A percentile compares a stretch with the other conserved stretches of the same genome.
Conservation (phyloP, 2,329 filamentous ascomycete species). For the Pseudogymnoascus sp. region DNA sequence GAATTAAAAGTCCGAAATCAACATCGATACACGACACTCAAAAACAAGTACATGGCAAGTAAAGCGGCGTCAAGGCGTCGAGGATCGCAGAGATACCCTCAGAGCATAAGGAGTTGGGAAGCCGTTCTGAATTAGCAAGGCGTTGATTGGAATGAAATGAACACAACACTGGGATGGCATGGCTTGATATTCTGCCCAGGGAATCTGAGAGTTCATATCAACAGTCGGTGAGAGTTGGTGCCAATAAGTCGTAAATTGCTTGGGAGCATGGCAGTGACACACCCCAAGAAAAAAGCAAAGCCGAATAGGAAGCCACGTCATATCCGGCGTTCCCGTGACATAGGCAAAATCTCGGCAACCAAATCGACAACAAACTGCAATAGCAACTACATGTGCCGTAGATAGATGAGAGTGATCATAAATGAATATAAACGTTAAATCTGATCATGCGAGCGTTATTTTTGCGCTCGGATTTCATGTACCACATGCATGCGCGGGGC, state of each 20-base stretch:
- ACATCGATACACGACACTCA: not conserved
- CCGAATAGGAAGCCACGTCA: not conserved
- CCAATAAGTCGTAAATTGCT: not conserved
- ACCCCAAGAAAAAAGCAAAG: not conserved
- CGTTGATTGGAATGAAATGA: not conserved
- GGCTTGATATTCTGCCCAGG: not conserved
- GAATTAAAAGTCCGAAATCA: slow-evolving; percentile 35
- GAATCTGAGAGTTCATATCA: not conserved
- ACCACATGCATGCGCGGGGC: slow-evolving; percentile 4
- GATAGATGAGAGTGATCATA: not conserved
- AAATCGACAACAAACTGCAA: not conserved
- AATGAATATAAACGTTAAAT: not conserved
- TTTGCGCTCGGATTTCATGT: not conserved
- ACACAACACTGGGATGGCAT: not conserved
- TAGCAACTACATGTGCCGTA: not conserved
- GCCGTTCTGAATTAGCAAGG: not conserved
- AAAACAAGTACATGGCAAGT: not conserved
- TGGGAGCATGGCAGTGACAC: slow-evolving; percentile 3
- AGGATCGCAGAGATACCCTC: not conserved
- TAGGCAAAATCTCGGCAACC: not conserved
- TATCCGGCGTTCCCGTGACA: not conserved
- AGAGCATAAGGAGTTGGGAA: not conserved
- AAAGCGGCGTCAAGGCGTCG: not conserved
- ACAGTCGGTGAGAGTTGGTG: not conserved
- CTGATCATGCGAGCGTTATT: not conserved